Conservation (phyloP, 2,329 filamentous ascomycete species). For the Stenocarpella maydis region DNA sequence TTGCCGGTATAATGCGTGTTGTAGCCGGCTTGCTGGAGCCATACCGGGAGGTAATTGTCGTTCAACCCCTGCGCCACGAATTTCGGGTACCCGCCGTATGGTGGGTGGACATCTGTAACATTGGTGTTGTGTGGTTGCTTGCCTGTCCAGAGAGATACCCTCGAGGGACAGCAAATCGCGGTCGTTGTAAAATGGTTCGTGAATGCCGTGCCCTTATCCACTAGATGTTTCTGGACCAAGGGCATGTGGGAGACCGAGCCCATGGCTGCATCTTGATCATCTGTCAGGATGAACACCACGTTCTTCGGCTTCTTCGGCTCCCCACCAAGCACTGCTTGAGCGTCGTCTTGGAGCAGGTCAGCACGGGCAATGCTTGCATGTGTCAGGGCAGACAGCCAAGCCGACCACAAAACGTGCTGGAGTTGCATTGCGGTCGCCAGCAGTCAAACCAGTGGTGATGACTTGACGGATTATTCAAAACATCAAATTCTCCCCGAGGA, state of each 20-base stretch:
- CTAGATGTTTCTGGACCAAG: conserved; percentile 61
- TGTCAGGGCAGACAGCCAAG: conserved; percentile 11
- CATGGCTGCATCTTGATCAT: conserved; percentile 72
- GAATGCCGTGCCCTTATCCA: conserved; percentile 66
- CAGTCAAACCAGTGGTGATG: no score
- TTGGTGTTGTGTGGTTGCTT: conserved; percentile 71
- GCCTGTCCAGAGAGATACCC: conserved; percentile 72
- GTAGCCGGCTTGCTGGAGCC: conserved; percentile 60
- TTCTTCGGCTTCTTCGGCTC: conserved; percentile 48
- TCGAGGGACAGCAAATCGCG: conserved; percentile 72
- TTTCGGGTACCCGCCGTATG: conserved; percentile 62
- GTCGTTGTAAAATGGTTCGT: conserved; percentile 72
- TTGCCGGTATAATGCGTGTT: conserved; percentile 65
- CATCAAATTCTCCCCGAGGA: not conserved
- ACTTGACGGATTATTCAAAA: not conserved
- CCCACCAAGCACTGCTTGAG: conserved; percentile 25
- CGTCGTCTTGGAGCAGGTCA: not conserved
- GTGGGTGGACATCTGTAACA: conserved; percentile 40
- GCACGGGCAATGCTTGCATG: conserved; percentile 10
- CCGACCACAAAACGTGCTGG: conserved; percentile 1
- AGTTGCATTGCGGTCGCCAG: conserved; percentile 15
- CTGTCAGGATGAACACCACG: conserved; percentile 72
- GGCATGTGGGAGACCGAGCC: conserved; percentile 70
- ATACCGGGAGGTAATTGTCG: conserved; percentile 58
- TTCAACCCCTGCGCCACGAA: conserved; percentile 60